Conservation (phyloP, 768 basidiomycete species). For the Trametes coccinea region DNA sequence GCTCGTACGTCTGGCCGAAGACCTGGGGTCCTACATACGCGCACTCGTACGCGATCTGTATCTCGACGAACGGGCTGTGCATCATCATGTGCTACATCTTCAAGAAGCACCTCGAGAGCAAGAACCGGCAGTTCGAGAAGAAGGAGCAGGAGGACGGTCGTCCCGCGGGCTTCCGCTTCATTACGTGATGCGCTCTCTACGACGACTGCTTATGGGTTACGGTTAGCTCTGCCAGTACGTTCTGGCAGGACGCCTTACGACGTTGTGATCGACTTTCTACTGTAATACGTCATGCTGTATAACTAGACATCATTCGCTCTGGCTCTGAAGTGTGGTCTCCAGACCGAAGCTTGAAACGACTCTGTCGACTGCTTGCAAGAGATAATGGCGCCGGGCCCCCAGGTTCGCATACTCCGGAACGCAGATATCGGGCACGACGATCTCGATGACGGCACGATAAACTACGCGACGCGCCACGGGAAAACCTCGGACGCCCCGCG, state of each 20-base stretch:
- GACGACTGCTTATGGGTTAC: neutral
- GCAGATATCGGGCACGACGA: slow-evolving; percentile 1
- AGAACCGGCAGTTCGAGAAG: slow-evolving; percentile 36
- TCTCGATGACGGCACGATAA: slow-evolving; percentile 4
- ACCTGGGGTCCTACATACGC: slow-evolving; percentile 72
- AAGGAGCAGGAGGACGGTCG: slow-evolving; percentile 45
- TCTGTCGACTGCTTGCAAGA: too few relatives aligned
- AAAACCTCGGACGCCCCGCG: neutral
- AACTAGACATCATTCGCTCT: neutral
- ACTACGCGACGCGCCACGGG: slow-evolving; percentile 3
- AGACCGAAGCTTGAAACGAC: neutral
- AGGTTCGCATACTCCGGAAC: slow-evolving; percentile 3
- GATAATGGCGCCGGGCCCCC: neutral
- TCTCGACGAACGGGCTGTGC: slow-evolving; percentile 48
- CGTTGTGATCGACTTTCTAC: slow-evolving; percentile 2
- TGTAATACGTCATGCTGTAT: slow-evolving; percentile 13
- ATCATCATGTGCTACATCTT: slow-evolving; percentile 41
- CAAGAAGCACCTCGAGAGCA: slow-evolving; percentile 32
- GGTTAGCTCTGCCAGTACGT: neutral
- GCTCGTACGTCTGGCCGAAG: slow-evolving; percentile 74
- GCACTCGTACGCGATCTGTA: slow-evolving; percentile 73
- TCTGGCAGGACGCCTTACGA: neutral
- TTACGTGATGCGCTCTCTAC: slow-evolving; percentile 8
- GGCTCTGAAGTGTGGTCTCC: neutral
- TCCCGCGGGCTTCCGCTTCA: slow-evolving; percentile 44